A percentile compares a stretch with the other conserved stretches of the same genome.
Evolutionary conservation across 1,284 basidiomycete species (phyloP).

Genomic region (Ganoderma meredithae): DNA sequence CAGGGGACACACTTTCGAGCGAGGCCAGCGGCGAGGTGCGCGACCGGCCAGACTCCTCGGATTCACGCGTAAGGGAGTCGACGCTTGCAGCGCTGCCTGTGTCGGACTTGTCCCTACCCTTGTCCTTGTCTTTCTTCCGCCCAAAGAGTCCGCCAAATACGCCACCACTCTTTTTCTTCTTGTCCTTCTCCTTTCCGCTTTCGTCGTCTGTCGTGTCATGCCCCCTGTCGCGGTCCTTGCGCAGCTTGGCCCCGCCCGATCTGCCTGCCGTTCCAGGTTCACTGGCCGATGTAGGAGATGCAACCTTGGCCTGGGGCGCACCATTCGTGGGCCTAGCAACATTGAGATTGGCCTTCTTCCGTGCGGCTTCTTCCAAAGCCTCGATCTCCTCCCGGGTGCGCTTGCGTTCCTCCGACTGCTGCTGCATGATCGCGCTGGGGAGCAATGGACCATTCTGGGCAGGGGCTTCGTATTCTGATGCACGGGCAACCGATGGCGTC

Average conservation of each 20-base stretch:
- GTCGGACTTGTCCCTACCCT: conserved; percentile 64
- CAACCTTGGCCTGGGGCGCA: conserved; percentile 23
- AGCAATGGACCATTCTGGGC: conserved; percentile 45
- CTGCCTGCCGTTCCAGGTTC: conserved; percentile 13
- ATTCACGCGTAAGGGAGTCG: conserved; percentile 46
- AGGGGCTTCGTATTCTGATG: conserved; percentile 41
- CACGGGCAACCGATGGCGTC: conserved; percentile 77
- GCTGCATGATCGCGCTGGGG: conserved; percentile 56
- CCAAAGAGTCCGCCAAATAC: conserved; percentile 80
- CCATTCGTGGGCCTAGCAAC: conserved; percentile 27
- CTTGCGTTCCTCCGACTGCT: conserved; percentile 65
- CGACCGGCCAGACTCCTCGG: conserved; percentile 60
- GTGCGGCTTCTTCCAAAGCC: conserved; percentile 60
- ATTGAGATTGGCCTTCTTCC: conserved; percentile 57
- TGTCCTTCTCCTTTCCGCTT: conserved; percentile 53
- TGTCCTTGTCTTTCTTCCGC: conserved; percentile 78
- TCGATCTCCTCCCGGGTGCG: conserved; percentile 67
- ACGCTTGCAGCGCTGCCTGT: conserved; percentile 40
- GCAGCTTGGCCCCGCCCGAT: conserved; percentile 58
- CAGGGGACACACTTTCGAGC: conserved; percentile 44
- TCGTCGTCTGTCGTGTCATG: conserved; percentile 52
- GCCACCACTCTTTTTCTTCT: conserved; percentile 73
- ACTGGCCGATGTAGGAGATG: conserved; percentile 20
- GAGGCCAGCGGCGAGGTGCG: conserved; percentile 44
- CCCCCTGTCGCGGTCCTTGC: conserved; percentile 63